Percentiles rank a stretch among this genome's conserved stretches.
Conservation (phyloP, 768 basidiomycete genomes). For the Calocera cornea region DNA sequence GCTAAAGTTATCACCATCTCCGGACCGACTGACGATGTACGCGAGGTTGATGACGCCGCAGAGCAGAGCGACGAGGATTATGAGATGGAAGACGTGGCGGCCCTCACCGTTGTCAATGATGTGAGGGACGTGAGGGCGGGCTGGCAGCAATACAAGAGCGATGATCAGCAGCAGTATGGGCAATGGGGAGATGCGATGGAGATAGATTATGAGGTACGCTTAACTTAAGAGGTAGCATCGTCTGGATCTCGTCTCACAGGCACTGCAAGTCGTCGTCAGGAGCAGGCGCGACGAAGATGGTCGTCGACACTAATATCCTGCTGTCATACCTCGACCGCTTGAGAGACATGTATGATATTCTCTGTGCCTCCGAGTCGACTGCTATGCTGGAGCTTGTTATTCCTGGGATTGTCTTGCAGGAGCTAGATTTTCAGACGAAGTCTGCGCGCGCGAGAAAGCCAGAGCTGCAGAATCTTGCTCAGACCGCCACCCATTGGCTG, state of each 20-base stretch:
- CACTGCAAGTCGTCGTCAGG: not conserved
- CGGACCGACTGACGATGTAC: not conserved
- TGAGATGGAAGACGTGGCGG: not conserved
- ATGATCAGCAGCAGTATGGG: not conserved
- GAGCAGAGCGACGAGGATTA: not conserved
- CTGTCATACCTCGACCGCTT: constrained; percentile 52
- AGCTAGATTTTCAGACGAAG: constrained; percentile 43
- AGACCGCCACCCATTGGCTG: constrained; percentile 57
- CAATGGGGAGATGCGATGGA: not conserved
- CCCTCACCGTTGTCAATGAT: not conserved
- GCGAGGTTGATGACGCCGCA: not conserved
- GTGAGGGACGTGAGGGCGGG: not conserved
- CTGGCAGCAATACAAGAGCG: not conserved
- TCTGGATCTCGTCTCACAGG: not conserved
- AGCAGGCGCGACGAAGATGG: constrained; percentile 12
- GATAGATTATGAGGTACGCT: not conserved
- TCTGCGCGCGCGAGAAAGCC: constrained; percentile 15
- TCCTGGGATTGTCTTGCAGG: constrained; percentile 60
- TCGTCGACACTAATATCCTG: constrained; percentile 71
- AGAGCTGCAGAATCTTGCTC: constrained; percentile 46
- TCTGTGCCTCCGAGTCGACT: constrained; percentile 33
- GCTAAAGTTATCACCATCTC: not conserved
- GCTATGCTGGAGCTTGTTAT: constrained; percentile 46
- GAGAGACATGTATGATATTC: constrained; percentile 35
- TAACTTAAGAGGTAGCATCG: not conserved